Conservation (phyloP, 768 basidiomycete genomes). For the Psilocybe subaeruginosa region DNA sequence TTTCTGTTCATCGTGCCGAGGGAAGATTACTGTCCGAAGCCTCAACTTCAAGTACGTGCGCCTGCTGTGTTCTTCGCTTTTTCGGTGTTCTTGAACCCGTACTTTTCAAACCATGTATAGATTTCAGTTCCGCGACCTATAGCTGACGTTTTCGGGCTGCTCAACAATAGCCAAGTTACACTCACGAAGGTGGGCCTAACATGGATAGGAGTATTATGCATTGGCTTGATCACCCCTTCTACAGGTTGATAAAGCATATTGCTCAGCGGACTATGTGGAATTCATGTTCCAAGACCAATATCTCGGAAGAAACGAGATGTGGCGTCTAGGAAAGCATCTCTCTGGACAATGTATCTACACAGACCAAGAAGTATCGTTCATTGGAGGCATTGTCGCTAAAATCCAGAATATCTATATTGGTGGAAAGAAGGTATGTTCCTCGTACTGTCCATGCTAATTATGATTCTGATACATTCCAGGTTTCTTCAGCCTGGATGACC, state of each 20-base stretch:
- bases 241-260: conserved; percentile 68
- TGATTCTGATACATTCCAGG: conserved; percentile 42
- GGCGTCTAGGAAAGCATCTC: conserved; percentile 84
- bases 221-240: not conserved
- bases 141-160: conserved; percentile 70
- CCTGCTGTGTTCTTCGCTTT: not conserved
- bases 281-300: conserved; percentile 95
- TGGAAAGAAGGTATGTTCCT: conserved; percentile 58
- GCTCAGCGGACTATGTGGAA: conserved; percentile 81
- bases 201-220: not conserved
- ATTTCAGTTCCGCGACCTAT: conserved; percentile 77
- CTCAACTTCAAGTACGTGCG: conserved; percentile 66
- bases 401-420: conserved; percentile 78
- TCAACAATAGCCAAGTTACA: conserved; percentile 73
- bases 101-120: conserved; percentile 33
- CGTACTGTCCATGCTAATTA: conserved; percentile 2
- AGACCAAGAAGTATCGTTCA: conserved; percentile 84
- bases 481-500: conserved; percentile 82
- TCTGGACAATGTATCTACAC: conserved; percentile 81
- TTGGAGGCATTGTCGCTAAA: conserved; percentile 81
- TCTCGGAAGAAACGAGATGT: conserved; percentile 95
- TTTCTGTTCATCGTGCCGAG: conserved; percentile 70
- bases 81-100: not conserved
- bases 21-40: conserved; percentile 62
- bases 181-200: conserved; percentile 60